Evolutionary conservation across 768 basidiomycete genomes (phyloP).

Genomic region (Agaricus subrufescens): DNA sequence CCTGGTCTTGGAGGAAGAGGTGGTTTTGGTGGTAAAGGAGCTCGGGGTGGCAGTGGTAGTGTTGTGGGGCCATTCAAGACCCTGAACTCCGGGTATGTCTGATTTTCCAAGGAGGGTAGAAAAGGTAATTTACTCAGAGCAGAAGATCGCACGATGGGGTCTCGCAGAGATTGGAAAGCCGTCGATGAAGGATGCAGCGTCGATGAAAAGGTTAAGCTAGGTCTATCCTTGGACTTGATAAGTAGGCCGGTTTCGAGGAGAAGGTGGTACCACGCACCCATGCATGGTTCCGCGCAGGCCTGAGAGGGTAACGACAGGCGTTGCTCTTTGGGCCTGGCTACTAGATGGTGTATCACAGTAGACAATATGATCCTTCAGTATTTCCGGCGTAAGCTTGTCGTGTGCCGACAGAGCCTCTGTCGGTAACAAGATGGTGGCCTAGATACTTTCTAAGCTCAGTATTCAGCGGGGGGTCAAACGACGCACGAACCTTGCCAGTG

Average conservation of each 20-base stretch:
- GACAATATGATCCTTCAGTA: conserved; percentile 80
- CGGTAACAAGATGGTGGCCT: conserved; percentile 84
- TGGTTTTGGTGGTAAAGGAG: conserved; percentile 23
- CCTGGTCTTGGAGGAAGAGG: conserved; percentile 37
- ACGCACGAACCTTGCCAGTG: conserved; percentile 55
- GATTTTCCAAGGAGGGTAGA: conserved; percentile 37
- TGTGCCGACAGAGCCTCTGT: conserved; percentile 48
- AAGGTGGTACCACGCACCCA: conserved; percentile 37
- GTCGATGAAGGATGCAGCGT: conserved; percentile 38
- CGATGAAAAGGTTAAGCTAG: conserved; percentile 39
- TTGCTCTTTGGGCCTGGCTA: conserved; percentile 25
- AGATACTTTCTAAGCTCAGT: background rate
- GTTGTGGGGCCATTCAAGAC: conserved; percentile 40
- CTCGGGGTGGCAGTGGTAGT: conserved; percentile 46
- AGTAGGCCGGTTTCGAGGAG: background rate
- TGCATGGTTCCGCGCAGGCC: conserved; percentile 73
- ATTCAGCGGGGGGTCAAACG: background rate
- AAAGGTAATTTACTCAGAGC: conserved; percentile 44
- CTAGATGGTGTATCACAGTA: conserved; percentile 49
- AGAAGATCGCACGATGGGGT: conserved; percentile 27
- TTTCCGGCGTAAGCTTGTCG: conserved; percentile 61
- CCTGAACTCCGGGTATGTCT: conserved; percentile 43
- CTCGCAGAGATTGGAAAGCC: conserved; percentile 32
- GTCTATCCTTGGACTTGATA: conserved; percentile 21
- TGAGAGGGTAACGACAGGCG: conserved; percentile 71